Percentiles rank a stretch among this genome's conserved stretches.
Conservation (phyloP, 495 filamentous ascomycete genomes). For the Staphylotrichum tortipilum region DNA sequence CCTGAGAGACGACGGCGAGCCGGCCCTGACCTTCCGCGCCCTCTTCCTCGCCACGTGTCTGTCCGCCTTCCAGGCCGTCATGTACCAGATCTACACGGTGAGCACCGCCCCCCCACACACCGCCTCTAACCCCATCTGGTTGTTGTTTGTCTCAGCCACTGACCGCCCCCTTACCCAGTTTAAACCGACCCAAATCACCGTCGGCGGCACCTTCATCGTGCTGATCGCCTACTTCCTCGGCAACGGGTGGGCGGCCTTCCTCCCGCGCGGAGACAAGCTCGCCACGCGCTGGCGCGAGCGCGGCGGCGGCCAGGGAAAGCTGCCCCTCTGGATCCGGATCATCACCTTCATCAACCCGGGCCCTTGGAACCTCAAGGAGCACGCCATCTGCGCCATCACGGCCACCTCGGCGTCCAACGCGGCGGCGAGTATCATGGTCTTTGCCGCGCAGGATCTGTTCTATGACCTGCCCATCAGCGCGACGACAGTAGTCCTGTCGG, state of each 20-base stretch:
- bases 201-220: slow-evolving; percentile 18
- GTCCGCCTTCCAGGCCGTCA: slow-evolving; percentile 40
- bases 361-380: slow-evolving; percentile 38
- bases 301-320: slow-evolving; percentile 6
- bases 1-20: slow-evolving; percentile 38
- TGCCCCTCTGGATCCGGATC: slow-evolving; percentile 15
- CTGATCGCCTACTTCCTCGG: slow-evolving; percentile 32
- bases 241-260: slow-evolving; percentile 31
- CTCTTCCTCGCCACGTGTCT: slow-evolving; percentile 37
- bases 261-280: slow-evolving; percentile 34
- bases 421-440: slow-evolving; percentile 24
- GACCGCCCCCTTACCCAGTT: slow-evolving; percentile 3
- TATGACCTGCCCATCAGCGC: slow-evolving; percentile 32
- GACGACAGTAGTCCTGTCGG: slow-evolving; percentile 31
- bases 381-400: slow-evolving; percentile 36
- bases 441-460: slow-evolving; percentile 38
- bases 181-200: slow-evolving; percentile 15
- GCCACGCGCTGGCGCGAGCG: slow-evolving; percentile 14
- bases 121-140: background rate
- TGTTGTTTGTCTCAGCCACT: background rate
- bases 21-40: slow-evolving; percentile 38
- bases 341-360: slow-evolving; percentile 31
- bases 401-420: slow-evolving; percentile 32
- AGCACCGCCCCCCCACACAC: background rate
- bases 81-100: slow-evolving; percentile 41